These are phyloP conservation scores for Solanum lycopersicoides DNA, from an alignment of 257 asterid genomes.

Conservation along the genomic window DNA sequence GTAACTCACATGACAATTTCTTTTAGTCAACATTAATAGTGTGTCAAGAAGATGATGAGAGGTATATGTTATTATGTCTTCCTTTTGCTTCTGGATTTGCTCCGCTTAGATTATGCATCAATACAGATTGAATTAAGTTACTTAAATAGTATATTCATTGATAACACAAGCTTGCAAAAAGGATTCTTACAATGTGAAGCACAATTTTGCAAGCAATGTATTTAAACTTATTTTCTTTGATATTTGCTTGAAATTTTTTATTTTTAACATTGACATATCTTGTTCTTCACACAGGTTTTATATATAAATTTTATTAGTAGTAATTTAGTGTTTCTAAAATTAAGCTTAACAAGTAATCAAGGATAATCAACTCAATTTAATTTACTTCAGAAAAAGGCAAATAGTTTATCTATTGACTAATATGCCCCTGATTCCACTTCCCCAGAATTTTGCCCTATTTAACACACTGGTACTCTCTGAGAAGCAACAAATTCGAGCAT, in stretches of 20 bases:
- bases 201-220: no score
- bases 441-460: not conserved
- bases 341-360: not conserved
- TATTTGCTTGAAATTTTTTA: not conserved
- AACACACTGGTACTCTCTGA: not conserved
- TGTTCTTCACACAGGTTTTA: not conserved
- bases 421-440: not conserved
- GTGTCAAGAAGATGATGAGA: not conserved
- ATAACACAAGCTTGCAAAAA: not conserved
- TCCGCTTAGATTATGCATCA: not conserved
- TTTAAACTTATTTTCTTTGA: not conserved
- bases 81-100: not conserved
- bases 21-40: not conserved
- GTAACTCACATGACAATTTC: no score
- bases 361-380: not conserved
- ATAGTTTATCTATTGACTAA: not conserved
- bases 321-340: not conserved
- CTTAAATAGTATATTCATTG: not conserved
- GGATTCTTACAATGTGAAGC: no score
- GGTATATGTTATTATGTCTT: not conserved
- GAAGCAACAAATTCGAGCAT: not conserved
- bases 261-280: not conserved
- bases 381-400: not conserved
- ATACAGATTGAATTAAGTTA: not conserved
- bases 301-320: not conserved